Base-by-base conservation (phyloP, 768 basidiomycete genomes). In the Coprinopsis marcescibilis region DNA sequence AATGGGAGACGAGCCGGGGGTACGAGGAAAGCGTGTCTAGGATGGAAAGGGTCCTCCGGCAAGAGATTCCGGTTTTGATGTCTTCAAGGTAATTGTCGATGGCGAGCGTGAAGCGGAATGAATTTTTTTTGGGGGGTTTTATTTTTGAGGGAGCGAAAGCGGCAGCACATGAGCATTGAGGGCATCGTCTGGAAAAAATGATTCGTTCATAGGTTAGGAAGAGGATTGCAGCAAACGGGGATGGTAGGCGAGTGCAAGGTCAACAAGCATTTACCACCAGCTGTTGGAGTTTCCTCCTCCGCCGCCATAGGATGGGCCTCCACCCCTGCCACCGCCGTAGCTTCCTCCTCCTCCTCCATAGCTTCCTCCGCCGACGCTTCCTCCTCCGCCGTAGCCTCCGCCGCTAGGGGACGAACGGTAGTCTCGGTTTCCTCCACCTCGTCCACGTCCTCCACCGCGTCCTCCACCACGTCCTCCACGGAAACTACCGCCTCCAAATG, bases 401-500 rank as follows among this genome's bases (percentile, higher is more conserved):
- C 26, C 17, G n/a, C 25, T 21, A 20, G 3, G 4, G 26, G 12
- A 27, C 38, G 60, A 36, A 52, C 77, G 70, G 45, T 76, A 76
- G 49, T 75, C 72, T 33, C 78, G 65, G 32, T 73, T 72, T 15
- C 70, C 69, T 39, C 53, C 54, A n/a, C 70, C 67, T 38, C 80
- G 64, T 36, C 78, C 75, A 32, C 76, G 66, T 43, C 77, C 66
- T 27, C 77, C 65, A 6, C 83, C 82, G 47, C 88, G 75, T n/a
- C 81, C 76, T 36, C 83, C 68, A 1, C 78, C 71, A 23, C 78
- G 70, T 29, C 79, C 71, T 23, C 83, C 74, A 25, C 76, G 68
- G 30, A 76, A 72, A 30, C 63, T 78, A 59, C 57, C 67, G 25
- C 72, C 66, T 32, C 84, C 84, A 60, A 88, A 90, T 44, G 85